These are phyloP conservation scores for Pilatotrama ljubarskyi DNA, from an alignment of 768 basidiomycete species.

Conservation along the genomic window DNA sequence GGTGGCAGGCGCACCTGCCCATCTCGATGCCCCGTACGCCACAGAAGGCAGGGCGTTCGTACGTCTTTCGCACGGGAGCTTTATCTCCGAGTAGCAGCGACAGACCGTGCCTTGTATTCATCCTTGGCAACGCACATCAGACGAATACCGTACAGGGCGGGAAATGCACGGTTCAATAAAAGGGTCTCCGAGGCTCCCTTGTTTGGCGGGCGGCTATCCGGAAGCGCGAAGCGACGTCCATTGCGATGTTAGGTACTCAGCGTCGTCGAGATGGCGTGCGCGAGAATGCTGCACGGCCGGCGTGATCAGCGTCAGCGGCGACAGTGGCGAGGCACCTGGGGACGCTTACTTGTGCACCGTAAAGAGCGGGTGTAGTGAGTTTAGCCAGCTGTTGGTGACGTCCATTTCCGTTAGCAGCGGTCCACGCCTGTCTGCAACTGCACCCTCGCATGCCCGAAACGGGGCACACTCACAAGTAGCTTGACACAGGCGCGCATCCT, in stretches of 20 bases:
- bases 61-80: constrained; percentile 3
- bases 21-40: background rate
- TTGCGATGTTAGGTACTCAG: constrained; percentile 37
- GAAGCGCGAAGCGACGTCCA: background rate
- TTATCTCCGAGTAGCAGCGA: constrained; percentile 7
- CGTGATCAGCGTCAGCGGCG: constrained; percentile 4
- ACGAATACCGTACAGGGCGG: background rate
- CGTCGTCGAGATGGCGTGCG: constrained; percentile 50
- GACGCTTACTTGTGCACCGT: constrained; percentile 58
- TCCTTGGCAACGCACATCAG: constrained; percentile 5
- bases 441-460: background rate
- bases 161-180: background rate
- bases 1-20: background rate
- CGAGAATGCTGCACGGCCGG: constrained; percentile 42
- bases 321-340: constrained; percentile 6
- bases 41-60: background rate
- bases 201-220: background rate
- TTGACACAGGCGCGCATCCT: constrained; percentile 62
- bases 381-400: constrained; percentile 51
- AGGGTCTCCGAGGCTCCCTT: background rate
- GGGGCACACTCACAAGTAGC: constrained; percentile 54
- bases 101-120: constrained; percentile 4
- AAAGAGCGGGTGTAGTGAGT: constrained; percentile 60
- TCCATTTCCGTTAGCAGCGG: background rate
- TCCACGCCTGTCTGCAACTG: background rate